Evolutionary conservation across 2,329 filamentous ascomycete genomes (phyloP).

Genomic region (Ceratocystis variospora): DNA sequence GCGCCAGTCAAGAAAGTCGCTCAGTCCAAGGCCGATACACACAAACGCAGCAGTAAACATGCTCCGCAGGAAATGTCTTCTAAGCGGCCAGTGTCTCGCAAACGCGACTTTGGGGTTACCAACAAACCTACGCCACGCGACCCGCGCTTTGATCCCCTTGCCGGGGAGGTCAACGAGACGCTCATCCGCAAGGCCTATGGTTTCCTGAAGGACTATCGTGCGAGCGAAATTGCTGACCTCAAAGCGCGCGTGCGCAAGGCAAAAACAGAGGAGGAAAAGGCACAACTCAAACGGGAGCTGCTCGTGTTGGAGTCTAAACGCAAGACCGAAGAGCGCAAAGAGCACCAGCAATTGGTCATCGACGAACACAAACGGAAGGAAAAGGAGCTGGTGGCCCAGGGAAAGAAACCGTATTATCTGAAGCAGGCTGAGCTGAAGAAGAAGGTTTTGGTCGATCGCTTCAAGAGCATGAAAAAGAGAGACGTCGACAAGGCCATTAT

Average conservation of each 20-base stretch:
- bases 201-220: conserved; percentile 78
- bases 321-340: conserved; percentile 55
- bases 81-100: conserved; percentile 70
- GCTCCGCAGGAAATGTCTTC: conserved; percentile 72
- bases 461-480: conserved; percentile 68
- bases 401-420: conserved; percentile 85
- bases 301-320: conserved; percentile 65
- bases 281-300: conserved; percentile 57
- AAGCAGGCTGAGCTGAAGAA: conserved; percentile 91
- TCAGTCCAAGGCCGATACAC: conserved; percentile 23
- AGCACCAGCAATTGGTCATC: conserved; percentile 54
- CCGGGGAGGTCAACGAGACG: conserved; percentile 38
- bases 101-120: conserved; percentile 48
- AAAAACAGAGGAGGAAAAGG: conserved; percentile 53
- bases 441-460: conserved; percentile 63
- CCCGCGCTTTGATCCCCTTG: conserved; percentile 68
- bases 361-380: conserved; percentile 67
- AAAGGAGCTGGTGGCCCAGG: conserved; percentile 70
- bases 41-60: conserved; percentile 51
- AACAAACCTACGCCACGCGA: conserved; percentile 54
- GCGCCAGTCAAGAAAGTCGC: conserved; percentile 28
- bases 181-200: conserved; percentile 60
- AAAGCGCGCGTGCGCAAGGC: conserved; percentile 48
- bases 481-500: conserved; percentile 77
- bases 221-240: conserved; percentile 66